Conservation (phyloP, 2,329 filamentous ascomycete genomes). For the Diplodia scrobiculata region DNA sequence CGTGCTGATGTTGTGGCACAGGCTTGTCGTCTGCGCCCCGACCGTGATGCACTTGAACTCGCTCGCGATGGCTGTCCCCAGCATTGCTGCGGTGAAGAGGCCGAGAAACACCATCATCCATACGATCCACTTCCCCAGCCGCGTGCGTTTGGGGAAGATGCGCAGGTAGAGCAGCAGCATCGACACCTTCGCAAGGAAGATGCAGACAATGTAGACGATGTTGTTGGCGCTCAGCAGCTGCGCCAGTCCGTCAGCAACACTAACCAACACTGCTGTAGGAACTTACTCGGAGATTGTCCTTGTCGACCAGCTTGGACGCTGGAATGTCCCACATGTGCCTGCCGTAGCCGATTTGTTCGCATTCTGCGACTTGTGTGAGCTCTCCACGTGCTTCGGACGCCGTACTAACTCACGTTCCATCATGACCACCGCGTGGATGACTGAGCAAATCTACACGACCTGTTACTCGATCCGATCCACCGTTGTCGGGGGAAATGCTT, state of each 20-base stretch:
- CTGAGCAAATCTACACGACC: background rate
- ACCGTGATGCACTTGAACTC: slow-evolving; percentile 21
- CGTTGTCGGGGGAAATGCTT: too few relatives aligned
- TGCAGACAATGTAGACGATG: slow-evolving; percentile 1
- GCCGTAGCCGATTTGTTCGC: background rate
- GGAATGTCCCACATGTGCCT: slow-evolving; percentile 22
- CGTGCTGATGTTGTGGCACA: slow-evolving; percentile 6
- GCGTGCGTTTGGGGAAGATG: slow-evolving; percentile 8
- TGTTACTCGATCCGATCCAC: background rate
- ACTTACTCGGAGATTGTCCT: background rate
- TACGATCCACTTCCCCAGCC: slow-evolving; percentile 1
- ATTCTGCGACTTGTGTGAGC: too few relatives aligned
- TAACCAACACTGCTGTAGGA: too few relatives aligned
- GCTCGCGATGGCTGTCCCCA: background rate
- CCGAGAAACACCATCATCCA: slow-evolving; percentile 5
- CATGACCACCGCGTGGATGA: slow-evolving; percentile 10
- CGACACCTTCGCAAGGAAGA: slow-evolving; percentile 18
- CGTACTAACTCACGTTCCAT: background rate
- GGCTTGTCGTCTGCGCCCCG: background rate
- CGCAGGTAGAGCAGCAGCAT: slow-evolving; percentile 21
- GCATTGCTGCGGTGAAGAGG: background rate
- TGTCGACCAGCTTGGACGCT: background rate
- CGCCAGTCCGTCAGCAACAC: background rate
- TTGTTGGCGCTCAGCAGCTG: slow-evolving; percentile 24
- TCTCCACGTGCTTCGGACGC: too few relatives aligned